Evolutionary conservation across 129 eudicot species (phyloP), one percentile per base, ranked within the genome.

Genomic region (Gnaphalium uliginosum): DNA sequence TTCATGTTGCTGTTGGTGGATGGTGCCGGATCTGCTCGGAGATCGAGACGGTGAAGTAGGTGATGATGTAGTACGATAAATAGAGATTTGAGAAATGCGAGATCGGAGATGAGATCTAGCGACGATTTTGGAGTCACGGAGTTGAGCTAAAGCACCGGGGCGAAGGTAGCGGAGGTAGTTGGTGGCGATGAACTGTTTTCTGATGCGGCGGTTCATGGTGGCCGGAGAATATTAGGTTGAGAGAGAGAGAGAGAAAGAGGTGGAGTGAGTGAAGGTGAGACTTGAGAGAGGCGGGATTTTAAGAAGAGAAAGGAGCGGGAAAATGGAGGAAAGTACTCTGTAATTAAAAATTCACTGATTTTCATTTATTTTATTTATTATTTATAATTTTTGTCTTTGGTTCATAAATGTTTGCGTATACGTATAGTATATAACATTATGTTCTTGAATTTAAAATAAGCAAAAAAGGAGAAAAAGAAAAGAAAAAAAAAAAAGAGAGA

Each of bases 61-160:
- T 5, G 75, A 65, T 0, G 87, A 50, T 1, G 48, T 27, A 6
- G 79, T 3, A 27, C 85, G 83, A 68, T 74, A 73, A 43, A 74
- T 74, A 9, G 26, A 70, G 75, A 83, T 81, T 86, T 83, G 86
- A 54, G 68, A 72, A 18, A 54, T 29, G 9, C 25, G 35, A 33
- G 71, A 53, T 61, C 62, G 68, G 21, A 72, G 81, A 65, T 81
- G 81, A 76, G 86, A 78, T 76, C 85, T 81, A 33, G 86, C 86
- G 66, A 19, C 59, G 78, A 87, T 85, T 80, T 73, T 77, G 70
- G 84, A 81, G 46, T 81, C 84, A 10, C 84, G 79, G 76, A 81
- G 84, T 48, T 81, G 80, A 68, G 84, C 84, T 4, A 81, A 56
- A 65, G 84, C 84, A 41, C 84, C 84, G 19, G 84, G 80, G 27